phyloP scores from a whole-genome alignment of 208 protist species.

The Crithidia thermophila region DNA sequence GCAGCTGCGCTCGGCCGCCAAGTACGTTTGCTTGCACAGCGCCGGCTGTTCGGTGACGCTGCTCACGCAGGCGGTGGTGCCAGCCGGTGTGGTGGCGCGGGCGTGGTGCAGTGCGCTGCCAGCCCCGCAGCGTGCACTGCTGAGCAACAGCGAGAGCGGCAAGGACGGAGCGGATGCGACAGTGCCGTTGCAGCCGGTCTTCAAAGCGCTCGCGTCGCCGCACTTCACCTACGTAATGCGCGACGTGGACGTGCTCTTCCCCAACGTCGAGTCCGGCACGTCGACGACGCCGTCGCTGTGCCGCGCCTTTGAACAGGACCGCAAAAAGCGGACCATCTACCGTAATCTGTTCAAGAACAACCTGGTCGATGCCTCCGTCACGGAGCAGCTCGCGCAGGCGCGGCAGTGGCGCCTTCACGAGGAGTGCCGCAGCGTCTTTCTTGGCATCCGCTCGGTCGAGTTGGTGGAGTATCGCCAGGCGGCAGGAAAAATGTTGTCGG shows the following conservation, averaged over 20 bases:
- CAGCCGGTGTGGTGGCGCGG: conserved; percentile 12
- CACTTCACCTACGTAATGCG: conserved; percentile 42
- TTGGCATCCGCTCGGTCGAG: conserved; percentile 29
- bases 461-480: conserved; percentile 35
- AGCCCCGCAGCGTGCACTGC: conserved; percentile 13
- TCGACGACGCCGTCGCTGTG: conserved; percentile 3
- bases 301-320: conserved; percentile 18
- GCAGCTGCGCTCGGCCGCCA: conserved; percentile 16
- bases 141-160: neutral
- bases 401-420: neutral
- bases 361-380: conserved; percentile 20
- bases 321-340: conserved; percentile 34
- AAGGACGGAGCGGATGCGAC: neutral
- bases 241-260: conserved; percentile 33
- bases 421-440: conserved; percentile 12
- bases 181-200: conserved; percentile 10
- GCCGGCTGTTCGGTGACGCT: conserved; percentile 26
- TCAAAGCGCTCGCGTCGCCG: conserved; percentile 22
- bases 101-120: conserved; percentile 22
- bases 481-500: neutral
- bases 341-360: conserved; percentile 36
- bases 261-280: conserved; percentile 28
- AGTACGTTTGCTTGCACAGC: conserved; percentile 30
- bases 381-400: conserved; percentile 3
- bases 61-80: conserved; percentile 20